A percentile compares a stretch with the other conserved stretches of the same genome.
These are phyloP conservation scores for Vitis hybrid DNA, from an alignment of 177 flowering plant genomes.

Conservation along the genomic window DNA sequence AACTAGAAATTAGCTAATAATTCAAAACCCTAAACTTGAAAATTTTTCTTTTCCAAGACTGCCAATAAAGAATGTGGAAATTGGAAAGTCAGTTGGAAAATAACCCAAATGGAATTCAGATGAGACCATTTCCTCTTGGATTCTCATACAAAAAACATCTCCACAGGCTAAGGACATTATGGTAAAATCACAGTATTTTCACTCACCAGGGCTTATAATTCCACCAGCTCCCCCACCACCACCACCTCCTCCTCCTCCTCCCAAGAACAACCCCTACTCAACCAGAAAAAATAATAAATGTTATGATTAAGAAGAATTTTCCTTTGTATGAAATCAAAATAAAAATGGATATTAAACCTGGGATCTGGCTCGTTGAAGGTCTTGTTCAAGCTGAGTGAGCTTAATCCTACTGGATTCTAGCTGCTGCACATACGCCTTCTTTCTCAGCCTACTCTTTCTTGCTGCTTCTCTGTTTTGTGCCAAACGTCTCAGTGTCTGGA, in stretches of 20 bases:
- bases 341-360: slow-evolving; percentile 48
- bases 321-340: neutral
- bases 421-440: slow-evolving; percentile 98
- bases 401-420: slow-evolving; percentile 88
- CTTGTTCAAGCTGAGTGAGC: slow-evolving; percentile 88
- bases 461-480: slow-evolving; percentile 99
- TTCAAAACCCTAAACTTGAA: too few relatives aligned
- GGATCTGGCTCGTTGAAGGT: slow-evolving; percentile 84
- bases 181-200: neutral
- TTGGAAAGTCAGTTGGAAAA: too few relatives aligned
- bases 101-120: too few relatives aligned
- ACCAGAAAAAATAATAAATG: slow-evolving; percentile 3
- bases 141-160: too few relatives aligned
- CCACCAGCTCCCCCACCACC: slow-evolving; percentile 51
- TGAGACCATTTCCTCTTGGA: too few relatives aligned
- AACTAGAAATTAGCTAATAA: too few relatives aligned
- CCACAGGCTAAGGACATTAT: too few relatives aligned
- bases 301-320: neutral
- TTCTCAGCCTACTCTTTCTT: slow-evolving; percentile 86
- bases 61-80: too few relatives aligned
- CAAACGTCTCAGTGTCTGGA: slow-evolving; percentile 84
- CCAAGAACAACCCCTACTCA: slow-evolving; percentile 66
- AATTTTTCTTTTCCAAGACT: too few relatives aligned
- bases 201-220: slow-evolving; percentile 74
- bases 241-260: slow-evolving; percentile 45